Evolutionary conservation across 306 rosid genomes (phyloP).

Genomic region (Inga oerstediana): DNA sequence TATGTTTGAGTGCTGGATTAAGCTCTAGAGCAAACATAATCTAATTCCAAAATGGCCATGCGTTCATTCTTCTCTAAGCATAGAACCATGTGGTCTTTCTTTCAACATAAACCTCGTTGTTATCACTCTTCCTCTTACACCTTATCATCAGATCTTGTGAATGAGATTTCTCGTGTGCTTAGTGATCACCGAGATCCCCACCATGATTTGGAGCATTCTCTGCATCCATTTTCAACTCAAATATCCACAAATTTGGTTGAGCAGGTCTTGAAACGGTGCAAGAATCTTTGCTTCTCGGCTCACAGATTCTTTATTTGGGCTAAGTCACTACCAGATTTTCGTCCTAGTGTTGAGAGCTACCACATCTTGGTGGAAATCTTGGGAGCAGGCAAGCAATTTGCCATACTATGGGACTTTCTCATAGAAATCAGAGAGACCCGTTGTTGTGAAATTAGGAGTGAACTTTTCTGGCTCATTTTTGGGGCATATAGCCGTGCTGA

Average conservation of each 20-base stretch:
- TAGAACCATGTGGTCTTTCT: constrained; percentile 37
- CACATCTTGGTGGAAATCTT: constrained; percentile 74
- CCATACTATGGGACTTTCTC: constrained; percentile 89
- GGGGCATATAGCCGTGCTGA: constrained; percentile 67
- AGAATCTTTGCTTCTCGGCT: constrained; percentile 72
- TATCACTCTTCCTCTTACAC: constrained; percentile 34
- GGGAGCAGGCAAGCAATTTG: constrained; percentile 75
- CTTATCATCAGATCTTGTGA: constrained; percentile 59
- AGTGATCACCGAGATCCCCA: constrained; percentile 82
- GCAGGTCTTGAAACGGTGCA: constrained; percentile 86
- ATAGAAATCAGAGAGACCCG: constrained; percentile 58
- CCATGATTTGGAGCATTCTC: constrained; percentile 71
- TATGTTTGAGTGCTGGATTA: not conserved
- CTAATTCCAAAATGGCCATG: constrained; percentile 45
- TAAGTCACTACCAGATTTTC: constrained; percentile 65
- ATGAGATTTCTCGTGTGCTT: constrained; percentile 78
- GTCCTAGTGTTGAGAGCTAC: constrained; percentile 65
- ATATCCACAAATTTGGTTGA: constrained; percentile 70
- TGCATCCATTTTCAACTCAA: constrained; percentile 57
- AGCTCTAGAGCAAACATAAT: not conserved
- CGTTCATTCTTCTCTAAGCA: constrained; percentile 38
- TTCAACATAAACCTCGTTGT: constrained; percentile 34
- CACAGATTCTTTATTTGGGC: constrained; percentile 97
- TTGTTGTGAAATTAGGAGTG: constrained; percentile 48
- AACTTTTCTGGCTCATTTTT: constrained; percentile 79